phyloP scores from a whole-genome alignment of 139 green algal species.

The Chlamydomonas sp. region DNA sequence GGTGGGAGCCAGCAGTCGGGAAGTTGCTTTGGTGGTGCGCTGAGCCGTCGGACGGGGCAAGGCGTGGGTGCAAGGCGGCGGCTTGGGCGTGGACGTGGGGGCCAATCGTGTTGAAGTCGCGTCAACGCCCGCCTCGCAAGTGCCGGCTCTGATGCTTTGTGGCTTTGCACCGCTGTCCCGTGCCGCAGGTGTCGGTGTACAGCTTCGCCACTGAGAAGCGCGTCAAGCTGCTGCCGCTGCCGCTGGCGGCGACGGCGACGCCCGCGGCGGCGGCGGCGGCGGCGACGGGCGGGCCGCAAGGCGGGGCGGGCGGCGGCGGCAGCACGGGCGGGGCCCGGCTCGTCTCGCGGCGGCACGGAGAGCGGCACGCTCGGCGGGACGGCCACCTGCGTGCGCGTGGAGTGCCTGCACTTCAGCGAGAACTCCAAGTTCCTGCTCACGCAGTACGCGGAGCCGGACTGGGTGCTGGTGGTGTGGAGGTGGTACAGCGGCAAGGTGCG shows the following conservation, averaged over 20 bases:
- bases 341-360: not conserved
- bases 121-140: not conserved
- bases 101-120: not conserved
- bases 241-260: not conserved
- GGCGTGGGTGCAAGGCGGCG: not conserved
- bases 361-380: not conserved
- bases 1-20: not conserved
- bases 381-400: not conserved
- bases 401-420: slow-evolving; percentile 45
- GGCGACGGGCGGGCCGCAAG: too few species aligned
- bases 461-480: slow-evolving; percentile 44
- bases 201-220: slow-evolving; percentile 32
- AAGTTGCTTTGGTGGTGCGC: too few species aligned
- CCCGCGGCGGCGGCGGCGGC: too few species aligned
- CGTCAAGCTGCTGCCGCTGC: slow-evolving; percentile 27
- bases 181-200: slow-evolving; percentile 41
- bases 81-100: not conserved
- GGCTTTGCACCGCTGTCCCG: not conserved
- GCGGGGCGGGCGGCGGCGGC: too few species aligned
- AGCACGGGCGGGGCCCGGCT: not conserved
- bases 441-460: slow-evolving; percentile 47
- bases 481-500: slow-evolving; percentile 62
- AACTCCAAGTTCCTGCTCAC: slow-evolving; percentile 52
- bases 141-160: not conserved
- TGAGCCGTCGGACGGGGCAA: not conserved